Evolutionary conservation across 2,329 filamentous ascomycete species (phyloP).

Genomic region (Apiospora saccharicola): DNA sequence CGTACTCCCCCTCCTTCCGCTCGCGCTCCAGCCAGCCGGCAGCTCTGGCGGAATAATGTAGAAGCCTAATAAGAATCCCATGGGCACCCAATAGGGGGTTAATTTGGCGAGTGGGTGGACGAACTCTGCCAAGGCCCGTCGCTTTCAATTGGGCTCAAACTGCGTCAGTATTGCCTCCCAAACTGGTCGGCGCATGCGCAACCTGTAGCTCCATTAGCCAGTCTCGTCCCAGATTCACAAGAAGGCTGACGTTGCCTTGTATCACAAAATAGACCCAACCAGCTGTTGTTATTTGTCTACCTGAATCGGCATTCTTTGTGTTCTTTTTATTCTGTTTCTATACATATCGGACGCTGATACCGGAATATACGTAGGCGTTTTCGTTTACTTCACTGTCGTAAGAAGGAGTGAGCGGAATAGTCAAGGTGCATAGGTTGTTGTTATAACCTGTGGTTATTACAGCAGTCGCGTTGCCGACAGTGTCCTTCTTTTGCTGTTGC

Average conservation of each 20-base stretch:
- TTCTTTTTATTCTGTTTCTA: background rate
- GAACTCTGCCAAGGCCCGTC: conserved; percentile 13
- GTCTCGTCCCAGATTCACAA: conserved; percentile 20
- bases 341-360: no score
- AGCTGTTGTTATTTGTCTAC: background rate
- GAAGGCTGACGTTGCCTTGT: conserved; percentile 27
- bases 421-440: no score
- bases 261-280: background rate
- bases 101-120: conserved; percentile 1
- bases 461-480: background rate
- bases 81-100: conserved; percentile 20
- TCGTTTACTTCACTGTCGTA: no score
- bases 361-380: no score
- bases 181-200: conserved; percentile 26
- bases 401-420: no score
- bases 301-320: background rate
- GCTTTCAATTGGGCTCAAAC: conserved; percentile 21
- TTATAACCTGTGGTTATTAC: no score
- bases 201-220: conserved; percentile 7
- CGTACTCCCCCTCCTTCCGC: conserved; percentile 1
- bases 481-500: background rate
- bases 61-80: conserved; percentile 1
- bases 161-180: conserved; percentile 25
- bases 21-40: background rate
- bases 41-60: background rate